Evolutionary conservation across 1,284 basidiomycete genomes (phyloP).

Genomic region (Xerocomus minutiporus): DNA sequence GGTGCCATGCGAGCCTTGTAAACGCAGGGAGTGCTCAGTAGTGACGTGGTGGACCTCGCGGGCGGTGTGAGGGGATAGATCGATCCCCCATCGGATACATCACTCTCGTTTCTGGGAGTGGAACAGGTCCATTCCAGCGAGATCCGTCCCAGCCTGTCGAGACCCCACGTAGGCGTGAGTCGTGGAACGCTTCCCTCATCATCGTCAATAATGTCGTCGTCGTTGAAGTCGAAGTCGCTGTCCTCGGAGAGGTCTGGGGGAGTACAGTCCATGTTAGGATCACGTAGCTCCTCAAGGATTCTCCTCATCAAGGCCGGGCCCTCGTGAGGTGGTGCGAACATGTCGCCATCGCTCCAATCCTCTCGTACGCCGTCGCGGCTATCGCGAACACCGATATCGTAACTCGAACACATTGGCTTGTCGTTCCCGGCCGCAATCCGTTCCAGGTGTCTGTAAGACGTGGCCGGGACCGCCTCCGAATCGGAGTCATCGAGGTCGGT

Average conservation of each 20-base stretch:
- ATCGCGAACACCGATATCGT: background rate
- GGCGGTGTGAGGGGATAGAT: constrained; percentile 19
- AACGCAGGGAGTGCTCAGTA: background rate
- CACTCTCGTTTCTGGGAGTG: background rate
- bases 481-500: too few relatives aligned
- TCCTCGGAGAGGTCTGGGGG: background rate
- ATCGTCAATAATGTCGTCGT: background rate
- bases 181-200: background rate
- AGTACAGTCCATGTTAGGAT: background rate
- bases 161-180: background rate
- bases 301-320: background rate
- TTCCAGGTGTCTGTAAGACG: background rate
- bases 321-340: background rate
- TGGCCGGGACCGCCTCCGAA: too few relatives aligned
- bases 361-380: background rate
- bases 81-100: constrained; percentile 3
- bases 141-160: background rate
- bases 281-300: background rate
- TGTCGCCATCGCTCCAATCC: background rate
- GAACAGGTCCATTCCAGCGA: constrained; percentile 1
- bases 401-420: background rate
- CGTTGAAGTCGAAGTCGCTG: constrained; percentile 2
- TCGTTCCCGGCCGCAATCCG: background rate
- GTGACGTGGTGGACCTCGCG: background rate
- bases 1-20: background rate